These are phyloP conservation scores for Termitomyces sp. DNA, from an alignment of 768 basidiomycete genomes.

Conservation along the genomic window DNA sequence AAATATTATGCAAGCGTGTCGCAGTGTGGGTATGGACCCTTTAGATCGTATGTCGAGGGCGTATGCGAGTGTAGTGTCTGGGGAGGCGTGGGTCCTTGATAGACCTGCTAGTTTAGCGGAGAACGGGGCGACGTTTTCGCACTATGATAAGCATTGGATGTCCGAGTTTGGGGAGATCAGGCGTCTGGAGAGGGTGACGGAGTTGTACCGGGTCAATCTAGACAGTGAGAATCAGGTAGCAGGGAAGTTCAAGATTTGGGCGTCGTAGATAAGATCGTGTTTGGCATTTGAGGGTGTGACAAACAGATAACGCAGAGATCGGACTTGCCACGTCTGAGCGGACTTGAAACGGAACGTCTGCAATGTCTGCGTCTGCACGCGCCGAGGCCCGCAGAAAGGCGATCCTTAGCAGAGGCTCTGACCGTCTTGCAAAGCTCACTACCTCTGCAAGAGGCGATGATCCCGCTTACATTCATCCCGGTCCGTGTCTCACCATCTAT, in stretches of 20 bases:
- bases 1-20: neutral
- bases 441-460: slow-evolving; percentile 69
- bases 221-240: neutral
- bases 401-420: slow-evolving; percentile 63
- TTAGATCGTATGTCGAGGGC: neutral
- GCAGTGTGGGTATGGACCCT: neutral
- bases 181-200: neutral
- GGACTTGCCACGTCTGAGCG: slow-evolving; percentile 17
- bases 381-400: slow-evolving; percentile 77
- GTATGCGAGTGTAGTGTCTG: neutral
- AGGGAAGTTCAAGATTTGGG: neutral
- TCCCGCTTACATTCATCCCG: slow-evolving; percentile 45
- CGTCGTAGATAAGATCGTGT: neutral
- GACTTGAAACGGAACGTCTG: neutral
- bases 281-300: neutral
- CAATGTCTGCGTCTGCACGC: slow-evolving; percentile 53
- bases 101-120: neutral
- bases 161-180: neutral
- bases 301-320: neutral
- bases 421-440: slow-evolving; percentile 76
- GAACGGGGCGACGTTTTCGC: neutral
- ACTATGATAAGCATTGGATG: neutral
- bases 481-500: slow-evolving; percentile 21
- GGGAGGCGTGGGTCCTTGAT: neutral
- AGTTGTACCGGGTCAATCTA: neutral